phyloP scores from a whole-genome alignment of 768 basidiomycete species.

The Nidularia pulvinata region DNA sequence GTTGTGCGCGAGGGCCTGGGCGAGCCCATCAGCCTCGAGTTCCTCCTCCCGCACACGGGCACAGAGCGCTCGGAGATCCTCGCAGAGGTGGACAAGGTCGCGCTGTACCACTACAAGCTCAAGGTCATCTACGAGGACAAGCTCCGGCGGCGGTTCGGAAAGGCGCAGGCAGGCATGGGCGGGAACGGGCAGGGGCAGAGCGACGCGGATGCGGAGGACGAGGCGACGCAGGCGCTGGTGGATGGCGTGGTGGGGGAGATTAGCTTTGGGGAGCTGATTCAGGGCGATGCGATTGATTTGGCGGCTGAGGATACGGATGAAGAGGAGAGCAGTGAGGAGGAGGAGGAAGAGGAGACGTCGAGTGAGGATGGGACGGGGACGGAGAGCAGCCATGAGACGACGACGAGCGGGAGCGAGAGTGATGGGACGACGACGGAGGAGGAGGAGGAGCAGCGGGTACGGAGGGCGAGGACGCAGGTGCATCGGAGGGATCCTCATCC shows the following conservation, averaged over 20 bases:
- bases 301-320: constrained; percentile 72
- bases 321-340: constrained; percentile 37
- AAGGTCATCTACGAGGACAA: constrained; percentile 94
- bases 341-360: constrained; percentile 25
- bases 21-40: constrained; percentile 77
- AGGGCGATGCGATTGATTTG: constrained; percentile 79
- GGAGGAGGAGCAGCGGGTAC: constrained; percentile 12
- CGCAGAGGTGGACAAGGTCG: constrained; percentile 85
- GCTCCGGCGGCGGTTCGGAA: constrained; percentile 82
- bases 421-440: constrained; percentile 24
- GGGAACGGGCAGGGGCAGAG: constrained; percentile 29
- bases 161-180: constrained; percentile 28
- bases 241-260: constrained; percentile 82
- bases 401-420: not conserved
- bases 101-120: constrained; percentile 91
- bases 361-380: constrained; percentile 24
- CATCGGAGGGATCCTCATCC: constrained; percentile 1
- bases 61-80: constrained; percentile 77
- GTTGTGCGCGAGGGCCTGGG: constrained; percentile 90
- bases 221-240: constrained; percentile 79
- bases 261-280: constrained; percentile 76
- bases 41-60: constrained; percentile 82
- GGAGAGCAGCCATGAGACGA: constrained; percentile 18
- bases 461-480: constrained; percentile 3
- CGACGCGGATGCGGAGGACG: constrained; percentile 75